Evolutionary conservation across 768 basidiomycete species (phyloP).

Genomic region (Calocybe cyanea): DNA sequence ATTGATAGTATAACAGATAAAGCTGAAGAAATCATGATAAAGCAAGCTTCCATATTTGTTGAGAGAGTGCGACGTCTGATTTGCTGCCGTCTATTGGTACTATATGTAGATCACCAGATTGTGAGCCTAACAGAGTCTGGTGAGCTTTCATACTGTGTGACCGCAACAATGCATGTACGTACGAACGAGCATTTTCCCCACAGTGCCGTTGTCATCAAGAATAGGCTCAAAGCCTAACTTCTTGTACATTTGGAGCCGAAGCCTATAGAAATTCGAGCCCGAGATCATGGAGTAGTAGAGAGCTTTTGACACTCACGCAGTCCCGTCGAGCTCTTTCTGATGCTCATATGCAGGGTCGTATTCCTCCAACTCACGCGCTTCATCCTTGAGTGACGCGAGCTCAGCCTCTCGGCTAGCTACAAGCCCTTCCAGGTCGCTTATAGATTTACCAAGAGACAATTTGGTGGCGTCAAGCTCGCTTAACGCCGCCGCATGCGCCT

Average conservation of each 20-base stretch:
- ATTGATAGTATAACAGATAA: background rate
- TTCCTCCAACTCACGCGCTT: slow-evolving; percentile 54
- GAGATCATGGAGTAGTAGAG: background rate
- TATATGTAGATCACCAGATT: slow-evolving; percentile 43
- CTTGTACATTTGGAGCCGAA: slow-evolving; percentile 67
- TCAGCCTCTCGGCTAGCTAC: slow-evolving; percentile 69
- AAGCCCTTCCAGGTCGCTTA: slow-evolving; percentile 66
- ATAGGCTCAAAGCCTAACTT: slow-evolving; percentile 72
- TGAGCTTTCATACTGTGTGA: too few species aligned
- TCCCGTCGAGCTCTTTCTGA: slow-evolving; percentile 63
- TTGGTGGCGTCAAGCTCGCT: slow-evolving; percentile 64
- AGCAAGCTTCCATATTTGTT: slow-evolving; percentile 43
- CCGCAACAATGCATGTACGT: too few species aligned
- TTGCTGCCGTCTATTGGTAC: slow-evolving; percentile 33
- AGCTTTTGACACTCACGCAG: slow-evolving; percentile 43
- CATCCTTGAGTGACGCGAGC: slow-evolving; percentile 63
- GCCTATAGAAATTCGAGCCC: slow-evolving; percentile 29
- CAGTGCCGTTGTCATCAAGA: slow-evolving; percentile 43
- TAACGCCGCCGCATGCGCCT: slow-evolving; percentile 54
- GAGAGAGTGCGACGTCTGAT: slow-evolving; percentile 34
- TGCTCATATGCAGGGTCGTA: slow-evolving; percentile 74
- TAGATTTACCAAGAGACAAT: slow-evolving; percentile 67
- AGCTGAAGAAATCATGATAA: slow-evolving; percentile 27
- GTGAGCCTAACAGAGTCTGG: slow-evolving; percentile 34
- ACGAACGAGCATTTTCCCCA: slow-evolving; percentile 68